phyloP scores from a whole-genome alignment of 2,329 filamentous ascomycete species.

The Clonostachys solani region DNA sequence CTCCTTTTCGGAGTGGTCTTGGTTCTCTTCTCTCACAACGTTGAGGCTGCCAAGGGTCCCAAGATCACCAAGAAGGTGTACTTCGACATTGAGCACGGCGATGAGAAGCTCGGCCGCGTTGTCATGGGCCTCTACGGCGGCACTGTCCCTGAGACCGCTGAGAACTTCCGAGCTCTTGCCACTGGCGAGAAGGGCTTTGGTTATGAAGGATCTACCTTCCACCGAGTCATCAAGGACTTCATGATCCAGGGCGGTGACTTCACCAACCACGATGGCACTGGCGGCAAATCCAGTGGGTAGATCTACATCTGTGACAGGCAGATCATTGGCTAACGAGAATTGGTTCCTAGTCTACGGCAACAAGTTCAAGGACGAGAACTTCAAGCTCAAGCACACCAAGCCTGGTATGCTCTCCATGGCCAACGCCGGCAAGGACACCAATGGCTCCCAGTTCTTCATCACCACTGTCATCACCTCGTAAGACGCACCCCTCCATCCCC shows the following conservation, averaged over 20 bases:
- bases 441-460: slow-evolving; percentile 89
- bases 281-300: slow-evolving; percentile 75
- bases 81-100: slow-evolving; percentile 79
- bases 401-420: slow-evolving; percentile 81
- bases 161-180: slow-evolving; percentile 76
- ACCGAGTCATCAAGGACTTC: slow-evolving; percentile 86
- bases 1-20: slow-evolving; percentile 73
- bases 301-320: not conserved
- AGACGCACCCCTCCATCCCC: slow-evolving; percentile 16
- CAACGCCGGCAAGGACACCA: slow-evolving; percentile 81
- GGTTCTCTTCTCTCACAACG: slow-evolving; percentile 71
- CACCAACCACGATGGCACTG: slow-evolving; percentile 76
- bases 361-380: slow-evolving; percentile 88
- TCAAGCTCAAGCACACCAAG: slow-evolving; percentile 91
- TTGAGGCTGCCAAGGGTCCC: slow-evolving; percentile 75
- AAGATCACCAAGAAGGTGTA: slow-evolving; percentile 96
- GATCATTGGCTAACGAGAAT: slow-evolving; percentile 10
- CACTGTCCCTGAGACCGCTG: slow-evolving; percentile 72
- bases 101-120: slow-evolving; percentile 68
- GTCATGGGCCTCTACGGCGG: slow-evolving; percentile 84
- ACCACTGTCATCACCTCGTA: slow-evolving; percentile 76
- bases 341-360: slow-evolving; percentile 64
- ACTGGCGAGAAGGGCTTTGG: slow-evolving; percentile 85
- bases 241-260: slow-evolving; percentile 94
- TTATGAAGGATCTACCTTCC: slow-evolving; percentile 78